Percentiles rank a stretch among this genome's conserved stretches.
These are phyloP conservation scores for Rhizophlyctis rosea DNA, from an alignment of 192 early-diverging fungal genomes.

Conservation along the genomic window DNA sequence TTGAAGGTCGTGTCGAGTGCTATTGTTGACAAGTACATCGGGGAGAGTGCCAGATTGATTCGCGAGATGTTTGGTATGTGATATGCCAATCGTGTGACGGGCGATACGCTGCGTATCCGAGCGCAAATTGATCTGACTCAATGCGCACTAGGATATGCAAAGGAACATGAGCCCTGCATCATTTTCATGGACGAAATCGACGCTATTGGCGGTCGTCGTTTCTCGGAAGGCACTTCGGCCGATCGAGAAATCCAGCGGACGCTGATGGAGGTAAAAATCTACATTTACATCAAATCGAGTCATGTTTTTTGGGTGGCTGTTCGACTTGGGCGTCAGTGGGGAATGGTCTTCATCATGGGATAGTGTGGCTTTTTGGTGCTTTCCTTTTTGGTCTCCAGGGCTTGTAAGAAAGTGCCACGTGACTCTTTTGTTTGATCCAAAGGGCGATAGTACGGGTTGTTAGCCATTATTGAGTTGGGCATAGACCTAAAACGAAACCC, in stretches of 20 bases:
- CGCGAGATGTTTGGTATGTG: slow-evolving; percentile 95
- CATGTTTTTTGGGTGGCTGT: slow-evolving; percentile 2
- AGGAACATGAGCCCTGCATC: slow-evolving; percentile 99
- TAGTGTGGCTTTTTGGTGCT: too few species aligned
- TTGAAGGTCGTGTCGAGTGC: slow-evolving; percentile 97
- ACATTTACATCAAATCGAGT: slow-evolving; percentile 9
- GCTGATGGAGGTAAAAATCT: slow-evolving; percentile 78
- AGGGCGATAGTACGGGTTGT: too few species aligned
- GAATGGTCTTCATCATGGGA: too few species aligned
- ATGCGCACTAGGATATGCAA: slow-evolving; percentile 71
- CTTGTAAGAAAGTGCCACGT: too few species aligned
- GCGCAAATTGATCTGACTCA: not conserved
- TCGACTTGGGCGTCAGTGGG: too few species aligned
- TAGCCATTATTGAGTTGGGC: too few species aligned
- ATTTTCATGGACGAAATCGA: slow-evolving; percentile 99
- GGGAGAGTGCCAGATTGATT: slow-evolving; percentile 94
- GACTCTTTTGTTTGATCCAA: too few species aligned
- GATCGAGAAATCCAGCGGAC: slow-evolving; percentile 99
- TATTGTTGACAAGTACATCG: slow-evolving; percentile 99
- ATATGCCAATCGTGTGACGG: not conserved
- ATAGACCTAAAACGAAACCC: not conserved
- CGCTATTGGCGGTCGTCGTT: slow-evolving; percentile 97
- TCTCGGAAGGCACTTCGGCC: slow-evolving; percentile 98
- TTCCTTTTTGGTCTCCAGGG: too few species aligned
- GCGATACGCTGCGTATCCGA: not conserved